Evolutionary conservation across 73 alveolate genomes (phyloP), one percentile per base, ranked within the genome.

Genomic region (Symbiodinium pilosum): DNA sequence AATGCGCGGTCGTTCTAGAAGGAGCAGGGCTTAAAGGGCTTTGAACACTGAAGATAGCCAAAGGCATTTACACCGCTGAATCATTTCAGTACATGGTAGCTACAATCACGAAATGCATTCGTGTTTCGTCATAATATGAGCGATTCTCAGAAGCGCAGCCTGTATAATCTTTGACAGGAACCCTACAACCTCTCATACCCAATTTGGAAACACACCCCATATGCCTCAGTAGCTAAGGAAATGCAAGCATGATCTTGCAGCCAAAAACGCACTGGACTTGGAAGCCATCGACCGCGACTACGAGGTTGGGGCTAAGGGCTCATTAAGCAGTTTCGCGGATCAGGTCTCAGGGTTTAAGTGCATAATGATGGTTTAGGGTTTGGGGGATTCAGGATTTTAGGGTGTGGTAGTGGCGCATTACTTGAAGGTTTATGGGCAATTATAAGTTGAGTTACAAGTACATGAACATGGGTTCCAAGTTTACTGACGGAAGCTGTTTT

Each of bases 231-330:
- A n/a, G 54, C 85, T 84, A 8, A 89, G 96, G 96, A 89, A 89
- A 77, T 92, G 98, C 84, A 73, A 75, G 68, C 56, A 92, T 39
- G 98, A 92, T 84, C 41, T 77, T 5, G 98, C 98, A n/a, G 98
- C 92, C 68, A 77, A 75, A 83, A 77, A 71, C 59, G 75, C 84
- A 64, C 51, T 92, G 73, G 98, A 92, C 84, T 92, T 92, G 18
- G 98, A 73, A 20, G 69, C 91, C 59, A 75, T 92, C 16, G 98
- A 92, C 64, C 83, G 92, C 24, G 92, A 92, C 59, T 77, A 92
- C 84, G 92, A 71, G 92, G 98, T 92, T 24, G 34, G 36, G 87
- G 56, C 12, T 38, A 2, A 24, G 8, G 68, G 68, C 68, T 16
- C 12, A 24, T 51, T 51, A 16, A 51, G 68, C 12, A 24, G 21